phyloP scores from a whole-genome alignment of 2,329 filamentous ascomycete species.

The Verticillium isaacii region DNA sequence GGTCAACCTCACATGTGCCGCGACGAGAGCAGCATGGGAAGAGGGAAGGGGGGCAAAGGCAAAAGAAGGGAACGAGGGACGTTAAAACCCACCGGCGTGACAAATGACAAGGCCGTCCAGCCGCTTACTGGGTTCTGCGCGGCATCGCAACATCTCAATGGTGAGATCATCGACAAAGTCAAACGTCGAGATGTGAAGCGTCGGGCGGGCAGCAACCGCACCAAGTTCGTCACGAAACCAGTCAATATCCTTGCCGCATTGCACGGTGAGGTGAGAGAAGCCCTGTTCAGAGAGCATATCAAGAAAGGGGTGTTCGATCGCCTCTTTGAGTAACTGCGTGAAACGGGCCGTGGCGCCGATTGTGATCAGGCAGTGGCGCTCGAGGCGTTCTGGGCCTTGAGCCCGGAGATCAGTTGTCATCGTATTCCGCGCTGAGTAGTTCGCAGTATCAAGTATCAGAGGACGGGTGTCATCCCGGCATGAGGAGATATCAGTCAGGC shows the following conservation, averaged over 20 bases:
- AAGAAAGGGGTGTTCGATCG: slow-evolving; percentile 60
- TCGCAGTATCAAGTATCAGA: not conserved
- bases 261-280: slow-evolving; percentile 71
- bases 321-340: slow-evolving; percentile 60
- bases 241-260: slow-evolving; percentile 70
- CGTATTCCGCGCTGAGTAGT: not conserved
- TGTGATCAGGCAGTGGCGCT: slow-evolving; percentile 70
- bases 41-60: not conserved
- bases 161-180: slow-evolving; percentile 61
- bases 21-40: too few species aligned
- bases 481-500: not conserved
- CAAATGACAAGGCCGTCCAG: slow-evolving; percentile 73
- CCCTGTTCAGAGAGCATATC: slow-evolving; percentile 48
- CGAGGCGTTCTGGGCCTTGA: not conserved
- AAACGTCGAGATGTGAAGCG: slow-evolving; percentile 55
- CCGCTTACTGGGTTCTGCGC: slow-evolving; percentile 37
- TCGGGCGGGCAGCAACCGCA: not conserved
- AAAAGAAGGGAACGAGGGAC: not conserved
- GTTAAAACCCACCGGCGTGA: slow-evolving; percentile 67
- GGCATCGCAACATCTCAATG: slow-evolving; percentile 53
- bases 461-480: not conserved
- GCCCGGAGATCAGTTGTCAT: not conserved
- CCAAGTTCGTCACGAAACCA: slow-evolving; percentile 35
- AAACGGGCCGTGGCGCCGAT: slow-evolving; percentile 91
- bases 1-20: not conserved